Conservation (phyloP, 306 rosid species). For the Corylus avellana region DNA sequence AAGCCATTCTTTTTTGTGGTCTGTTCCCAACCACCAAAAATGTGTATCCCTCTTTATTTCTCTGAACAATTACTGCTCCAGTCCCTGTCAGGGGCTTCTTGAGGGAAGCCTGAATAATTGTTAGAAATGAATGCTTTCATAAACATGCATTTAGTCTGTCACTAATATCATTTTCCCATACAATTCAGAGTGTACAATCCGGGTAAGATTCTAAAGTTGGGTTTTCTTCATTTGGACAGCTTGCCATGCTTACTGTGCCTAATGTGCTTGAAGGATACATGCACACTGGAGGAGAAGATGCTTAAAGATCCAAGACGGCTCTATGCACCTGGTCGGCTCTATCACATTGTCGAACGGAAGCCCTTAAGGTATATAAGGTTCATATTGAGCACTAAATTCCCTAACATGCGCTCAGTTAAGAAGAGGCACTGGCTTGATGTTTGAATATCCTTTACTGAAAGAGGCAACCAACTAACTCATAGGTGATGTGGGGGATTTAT, state of each 20-base stretch:
- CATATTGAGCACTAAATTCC: constrained; percentile 9
- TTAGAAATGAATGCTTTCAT: constrained; percentile 15
- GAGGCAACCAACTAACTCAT: background rate
- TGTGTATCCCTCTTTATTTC: background rate
- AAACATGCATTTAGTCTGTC: constrained; percentile 18
- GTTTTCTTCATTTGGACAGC: constrained; percentile 52
- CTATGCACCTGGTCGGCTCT: constrained; percentile 95
- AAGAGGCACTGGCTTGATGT: background rate
- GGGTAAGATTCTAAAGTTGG: constrained; percentile 27
- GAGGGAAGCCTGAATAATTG: background rate
- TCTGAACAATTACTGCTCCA: background rate
- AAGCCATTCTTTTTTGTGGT: background rate
- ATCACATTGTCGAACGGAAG: constrained; percentile 92
- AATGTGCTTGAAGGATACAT: constrained; percentile 90
- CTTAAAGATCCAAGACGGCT: constrained; percentile 91
- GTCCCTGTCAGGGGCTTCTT: background rate
- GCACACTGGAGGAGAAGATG: constrained; percentile 81
- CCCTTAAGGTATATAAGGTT: constrained; percentile 73
- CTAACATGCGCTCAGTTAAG: background rate
- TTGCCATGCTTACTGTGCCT: constrained; percentile 89
- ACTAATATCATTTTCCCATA: background rate
- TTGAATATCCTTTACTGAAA: background rate
- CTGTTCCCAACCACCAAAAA: background rate
- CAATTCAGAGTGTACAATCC: constrained; percentile 21
- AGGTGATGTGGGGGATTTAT: background rate